These are phyloP conservation scores for Dendryphion nanum DNA, from an alignment of 2,329 filamentous ascomycete genomes.

Conservation along the genomic window DNA sequence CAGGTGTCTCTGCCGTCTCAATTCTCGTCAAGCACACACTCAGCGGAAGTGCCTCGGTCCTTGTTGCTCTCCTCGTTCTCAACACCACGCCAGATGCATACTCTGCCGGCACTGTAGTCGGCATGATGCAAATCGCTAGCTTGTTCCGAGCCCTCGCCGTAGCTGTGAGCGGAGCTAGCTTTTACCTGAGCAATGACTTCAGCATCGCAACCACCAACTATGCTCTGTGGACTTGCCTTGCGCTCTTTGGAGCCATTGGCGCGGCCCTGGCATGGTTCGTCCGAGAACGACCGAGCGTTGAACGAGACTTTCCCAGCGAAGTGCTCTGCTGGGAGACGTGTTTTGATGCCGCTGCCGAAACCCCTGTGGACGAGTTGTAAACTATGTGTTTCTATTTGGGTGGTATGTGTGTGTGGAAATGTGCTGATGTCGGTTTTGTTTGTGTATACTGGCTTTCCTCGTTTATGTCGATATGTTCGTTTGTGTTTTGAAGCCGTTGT, in stretches of 20 bases:
- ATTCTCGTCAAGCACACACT: slow-evolving; percentile 46
- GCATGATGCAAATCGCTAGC: slow-evolving; percentile 48
- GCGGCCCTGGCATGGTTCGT: slow-evolving; percentile 46
- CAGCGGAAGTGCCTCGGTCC: slow-evolving; percentile 41
- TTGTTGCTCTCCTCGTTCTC: slow-evolving; percentile 47
- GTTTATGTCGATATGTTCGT: no score
- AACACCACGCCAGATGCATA: slow-evolving; percentile 49
- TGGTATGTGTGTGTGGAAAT: no score
- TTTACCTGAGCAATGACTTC: slow-evolving; percentile 45
- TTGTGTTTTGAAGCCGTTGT: no score
- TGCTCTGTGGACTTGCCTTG: slow-evolving; percentile 45
- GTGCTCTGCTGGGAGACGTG: slow-evolving; percentile 47
- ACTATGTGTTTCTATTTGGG: no score
- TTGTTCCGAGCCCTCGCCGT: slow-evolving; percentile 50
- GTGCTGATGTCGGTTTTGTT: no score
- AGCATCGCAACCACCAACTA: slow-evolving; percentile 45
- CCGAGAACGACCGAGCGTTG: slow-evolving; percentile 45
- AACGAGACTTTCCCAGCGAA: slow-evolving; percentile 44
- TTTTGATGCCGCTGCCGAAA: slow-evolving; percentile 44
- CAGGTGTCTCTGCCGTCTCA: slow-evolving; percentile 38
- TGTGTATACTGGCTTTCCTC: no score
- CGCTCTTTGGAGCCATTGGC: slow-evolving; percentile 42
- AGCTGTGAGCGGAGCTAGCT: slow-evolving; percentile 45
- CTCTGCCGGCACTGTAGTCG: slow-evolving; percentile 48
- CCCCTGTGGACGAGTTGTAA: slow-evolving; percentile 2